Percentiles rank a stretch among this genome's conserved stretches.
These are phyloP conservation scores for Vitis cinerea DNA, from an alignment of 164 flowering plant species.

Conservation along the genomic window DNA sequence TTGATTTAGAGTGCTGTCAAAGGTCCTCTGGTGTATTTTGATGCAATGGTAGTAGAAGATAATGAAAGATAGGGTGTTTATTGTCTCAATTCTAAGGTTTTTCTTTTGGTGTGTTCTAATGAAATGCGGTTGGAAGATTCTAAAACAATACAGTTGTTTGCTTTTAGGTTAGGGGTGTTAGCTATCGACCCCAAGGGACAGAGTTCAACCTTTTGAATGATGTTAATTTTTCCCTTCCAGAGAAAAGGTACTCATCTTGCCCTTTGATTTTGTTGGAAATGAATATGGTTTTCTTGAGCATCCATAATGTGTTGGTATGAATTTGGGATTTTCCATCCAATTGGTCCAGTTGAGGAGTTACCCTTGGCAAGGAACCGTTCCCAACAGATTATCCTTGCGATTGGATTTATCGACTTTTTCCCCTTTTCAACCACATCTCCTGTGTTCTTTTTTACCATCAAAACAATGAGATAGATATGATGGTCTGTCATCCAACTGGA, in stretches of 20 bases:
- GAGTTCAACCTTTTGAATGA: constrained; percentile 65
- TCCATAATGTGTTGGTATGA: not conserved
- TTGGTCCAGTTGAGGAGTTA: not conserved
- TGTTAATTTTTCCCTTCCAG: constrained; percentile 68
- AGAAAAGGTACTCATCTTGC: constrained; percentile 58
- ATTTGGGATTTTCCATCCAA: too few relatives aligned
- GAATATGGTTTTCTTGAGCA: not conserved
- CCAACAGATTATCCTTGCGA: not conserved
- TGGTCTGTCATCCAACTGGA: not conserved
- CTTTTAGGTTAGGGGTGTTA: constrained; percentile 63
- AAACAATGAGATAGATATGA: not conserved
- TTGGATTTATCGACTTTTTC: not conserved
- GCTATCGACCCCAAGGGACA: constrained; percentile 86
- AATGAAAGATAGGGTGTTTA: not conserved
- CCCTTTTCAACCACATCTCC: too few relatives aligned
- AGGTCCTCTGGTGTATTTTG: too few relatives aligned
- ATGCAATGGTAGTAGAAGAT: too few relatives aligned
- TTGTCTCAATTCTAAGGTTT: not conserved
- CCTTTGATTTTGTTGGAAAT: not conserved
- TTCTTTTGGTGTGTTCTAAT: not conserved
- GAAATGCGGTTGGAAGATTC: not conserved
- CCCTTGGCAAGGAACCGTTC: not conserved
- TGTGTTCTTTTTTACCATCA: not conserved
- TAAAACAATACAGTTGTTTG: not conserved
- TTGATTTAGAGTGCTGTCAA: too few relatives aligned